phyloP scores from a whole-genome alignment of 2,329 filamentous ascomycete genomes.

The Chrysoporthe deuterocubensis region DNA sequence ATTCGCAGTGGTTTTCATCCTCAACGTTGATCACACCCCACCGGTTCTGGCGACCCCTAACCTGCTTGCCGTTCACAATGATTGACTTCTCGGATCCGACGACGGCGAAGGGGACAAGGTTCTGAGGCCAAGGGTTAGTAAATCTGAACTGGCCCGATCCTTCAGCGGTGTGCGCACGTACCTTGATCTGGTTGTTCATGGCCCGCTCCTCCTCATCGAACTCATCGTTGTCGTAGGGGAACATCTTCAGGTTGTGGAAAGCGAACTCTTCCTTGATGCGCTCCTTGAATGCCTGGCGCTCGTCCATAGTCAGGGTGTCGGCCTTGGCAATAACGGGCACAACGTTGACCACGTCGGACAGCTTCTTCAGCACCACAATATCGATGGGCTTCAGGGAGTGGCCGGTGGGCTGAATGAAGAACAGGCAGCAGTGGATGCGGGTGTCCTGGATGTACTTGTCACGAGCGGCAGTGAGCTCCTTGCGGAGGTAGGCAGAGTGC shows the following conservation, averaged over 20 bases:
- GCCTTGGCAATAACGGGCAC: conserved; percentile 99
- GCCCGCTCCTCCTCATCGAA: conserved; percentile 95
- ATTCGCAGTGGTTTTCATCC: conserved; percentile 99
- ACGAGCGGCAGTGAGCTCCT: conserved; percentile 98
- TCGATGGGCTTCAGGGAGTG: conserved; percentile 99
- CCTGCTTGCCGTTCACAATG: conserved; percentile 95
- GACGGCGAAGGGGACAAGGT: conserved; percentile 94
- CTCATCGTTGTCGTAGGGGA: conserved; percentile 99
- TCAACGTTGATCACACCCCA: conserved; percentile 99
- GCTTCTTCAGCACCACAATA: conserved; percentile 99
- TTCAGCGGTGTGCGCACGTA: conserved; percentile 44
- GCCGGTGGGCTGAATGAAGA: conserved; percentile 98
- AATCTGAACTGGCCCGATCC: background rate
- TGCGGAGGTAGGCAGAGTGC: conserved; percentile 97
- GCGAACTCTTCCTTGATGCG: conserved; percentile 99
- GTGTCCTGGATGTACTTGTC: conserved; percentile 99
- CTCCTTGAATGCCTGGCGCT: conserved; percentile 96
- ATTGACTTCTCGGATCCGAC: conserved; percentile 98
- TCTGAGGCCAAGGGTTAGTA: conserved; percentile 57
- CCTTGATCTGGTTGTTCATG: conserved; percentile 96
- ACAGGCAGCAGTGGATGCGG: conserved; percentile 98
- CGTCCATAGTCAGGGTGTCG: conserved; percentile 92
- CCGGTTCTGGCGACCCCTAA: conserved; percentile 96
- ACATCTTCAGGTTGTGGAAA: conserved; percentile 99
- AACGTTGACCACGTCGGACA: conserved; percentile 98